phyloP scores from a whole-genome alignment of 2,329 filamentous ascomycete species.

The Hymenotorrendiella dingleyae region DNA sequence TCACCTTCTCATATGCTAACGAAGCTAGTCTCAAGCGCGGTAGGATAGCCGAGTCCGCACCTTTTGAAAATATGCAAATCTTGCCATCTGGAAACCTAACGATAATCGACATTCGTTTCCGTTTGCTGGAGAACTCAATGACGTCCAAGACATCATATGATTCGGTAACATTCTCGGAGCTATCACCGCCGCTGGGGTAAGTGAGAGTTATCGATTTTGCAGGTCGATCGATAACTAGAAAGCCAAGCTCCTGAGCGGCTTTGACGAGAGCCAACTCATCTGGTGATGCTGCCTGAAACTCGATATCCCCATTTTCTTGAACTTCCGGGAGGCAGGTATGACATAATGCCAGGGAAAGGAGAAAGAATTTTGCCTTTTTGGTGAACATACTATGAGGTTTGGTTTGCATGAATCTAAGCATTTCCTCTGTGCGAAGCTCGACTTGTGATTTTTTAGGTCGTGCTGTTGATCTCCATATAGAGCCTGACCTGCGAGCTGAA shows the following conservation, averaged over 20 bases:
- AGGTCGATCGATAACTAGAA: slow-evolving; percentile 67
- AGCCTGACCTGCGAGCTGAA: slow-evolving; percentile 21
- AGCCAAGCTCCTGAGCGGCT: slow-evolving; percentile 81
- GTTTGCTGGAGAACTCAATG: slow-evolving; percentile 83
- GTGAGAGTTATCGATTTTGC: slow-evolving; percentile 58
- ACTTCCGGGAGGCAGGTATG: slow-evolving; percentile 84
- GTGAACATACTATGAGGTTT: slow-evolving; percentile 74
- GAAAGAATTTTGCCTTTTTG: slow-evolving; percentile 71
- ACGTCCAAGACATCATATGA: slow-evolving; percentile 77
- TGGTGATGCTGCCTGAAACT: slow-evolving; percentile 83
- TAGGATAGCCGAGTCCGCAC: slow-evolving; percentile 78
- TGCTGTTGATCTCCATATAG: slow-evolving; percentile 28
- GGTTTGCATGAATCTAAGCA: slow-evolving; percentile 70
- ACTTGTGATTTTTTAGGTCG: slow-evolving; percentile 40
- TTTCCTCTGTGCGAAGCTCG: slow-evolving; percentile 61
- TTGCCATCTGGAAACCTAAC: slow-evolving; percentile 77
- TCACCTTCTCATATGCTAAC: slow-evolving; percentile 71
- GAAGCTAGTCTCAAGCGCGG: slow-evolving; percentile 67
- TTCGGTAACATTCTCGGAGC: slow-evolving; percentile 35
- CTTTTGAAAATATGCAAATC: slow-evolving; percentile 83
- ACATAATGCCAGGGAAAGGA: slow-evolving; percentile 79
- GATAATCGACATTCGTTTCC: slow-evolving; percentile 87
- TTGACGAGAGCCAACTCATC: slow-evolving; percentile 83
- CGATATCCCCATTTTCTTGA: slow-evolving; percentile 61
- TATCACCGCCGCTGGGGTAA: slow-evolving; percentile 18